Evolutionary conservation across 2,329 filamentous ascomycete genomes (phyloP).

Genomic region (Monosporascus sp.): DNA sequence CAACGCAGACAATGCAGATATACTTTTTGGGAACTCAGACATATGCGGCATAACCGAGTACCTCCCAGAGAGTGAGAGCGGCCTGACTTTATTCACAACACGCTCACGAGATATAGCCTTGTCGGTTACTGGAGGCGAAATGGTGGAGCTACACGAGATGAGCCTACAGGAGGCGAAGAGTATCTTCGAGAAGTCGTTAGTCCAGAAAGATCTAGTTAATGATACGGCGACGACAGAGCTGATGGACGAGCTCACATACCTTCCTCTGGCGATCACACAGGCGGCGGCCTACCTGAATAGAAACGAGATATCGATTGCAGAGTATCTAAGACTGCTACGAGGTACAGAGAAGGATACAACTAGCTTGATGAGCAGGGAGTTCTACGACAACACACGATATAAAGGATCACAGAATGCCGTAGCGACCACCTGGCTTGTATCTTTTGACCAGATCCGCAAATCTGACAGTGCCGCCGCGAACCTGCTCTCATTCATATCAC

Average conservation of each 20-base stretch:
- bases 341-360: conserved; percentile 25
- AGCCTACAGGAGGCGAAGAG: conserved; percentile 16
- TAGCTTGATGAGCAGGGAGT: conserved; percentile 27
- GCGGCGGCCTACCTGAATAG: conserved; percentile 35
- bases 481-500: conserved; percentile 34
- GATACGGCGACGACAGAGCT: conserved; percentile 15
- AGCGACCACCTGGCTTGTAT: conserved; percentile 32
- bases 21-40: conserved; percentile 14
- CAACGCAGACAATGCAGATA: conserved; percentile 34
- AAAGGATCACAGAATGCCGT: conserved; percentile 26
- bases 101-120: conserved; percentile 25
- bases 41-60: conserved; percentile 18
- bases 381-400: conserved; percentile 28
- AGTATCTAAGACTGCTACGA: conserved; percentile 29
- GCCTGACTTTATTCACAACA: conserved; percentile 32
- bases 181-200: conserved; percentile 21
- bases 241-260: conserved; percentile 27
- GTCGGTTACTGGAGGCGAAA: conserved; percentile 15
- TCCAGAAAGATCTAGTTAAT: conserved; percentile 9
- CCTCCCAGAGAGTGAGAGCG: conserved; percentile 27
- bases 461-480: conserved; percentile 25
- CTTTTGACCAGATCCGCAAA: conserved; percentile 32
- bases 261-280: conserved; percentile 38
- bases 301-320: conserved; percentile 13
- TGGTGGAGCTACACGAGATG: conserved; percentile 27